A percentile compares a stretch with the other conserved stretches of the same genome.
Conservation (phyloP, 2,329 filamentous ascomycete genomes). For the Alternaria triticimaculans region DNA sequence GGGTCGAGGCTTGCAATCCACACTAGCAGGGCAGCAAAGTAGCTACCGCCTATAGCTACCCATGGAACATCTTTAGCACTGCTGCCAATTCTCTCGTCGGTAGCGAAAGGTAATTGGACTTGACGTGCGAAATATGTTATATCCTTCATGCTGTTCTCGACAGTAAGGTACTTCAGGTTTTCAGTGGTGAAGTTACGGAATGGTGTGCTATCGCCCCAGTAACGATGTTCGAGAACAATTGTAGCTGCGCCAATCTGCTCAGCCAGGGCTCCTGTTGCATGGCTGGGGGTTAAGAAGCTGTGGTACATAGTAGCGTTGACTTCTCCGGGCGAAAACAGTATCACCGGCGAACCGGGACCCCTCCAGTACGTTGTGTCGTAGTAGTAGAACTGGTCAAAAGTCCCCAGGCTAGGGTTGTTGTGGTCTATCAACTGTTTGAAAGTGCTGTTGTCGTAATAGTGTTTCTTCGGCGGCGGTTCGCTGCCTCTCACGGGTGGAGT, state of each 20-base stretch:
- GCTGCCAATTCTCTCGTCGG: not conserved
- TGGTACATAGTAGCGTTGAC: not conserved
- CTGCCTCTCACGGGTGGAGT: not conserved
- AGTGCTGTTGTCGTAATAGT: not conserved
- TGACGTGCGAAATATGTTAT: not conserved
- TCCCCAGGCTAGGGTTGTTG: not conserved
- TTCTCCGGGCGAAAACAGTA: not conserved
- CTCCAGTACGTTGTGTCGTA: not conserved
- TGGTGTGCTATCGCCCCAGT: not conserved
- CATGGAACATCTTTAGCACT: not conserved
- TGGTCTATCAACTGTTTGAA: not conserved
- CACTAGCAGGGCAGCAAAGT: not conserved
- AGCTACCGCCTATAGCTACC: not conserved
- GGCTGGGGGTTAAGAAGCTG: not conserved
- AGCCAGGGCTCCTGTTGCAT: not conserved
- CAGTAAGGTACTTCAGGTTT: not conserved
- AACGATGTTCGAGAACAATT: not conserved
- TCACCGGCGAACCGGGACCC: not conserved
- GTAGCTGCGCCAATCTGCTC: not conserved
- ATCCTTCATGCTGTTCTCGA: not conserved
- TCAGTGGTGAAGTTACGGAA: not conserved
- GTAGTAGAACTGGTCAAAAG: not conserved
- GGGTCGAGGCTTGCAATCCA: not conserved
- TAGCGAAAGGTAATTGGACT: not conserved
- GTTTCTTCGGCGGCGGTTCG: not conserved